Base-by-base conservation (phyloP, 2,329 filamentous ascomycete genomes). In the Dactylellina sp. region DNA sequence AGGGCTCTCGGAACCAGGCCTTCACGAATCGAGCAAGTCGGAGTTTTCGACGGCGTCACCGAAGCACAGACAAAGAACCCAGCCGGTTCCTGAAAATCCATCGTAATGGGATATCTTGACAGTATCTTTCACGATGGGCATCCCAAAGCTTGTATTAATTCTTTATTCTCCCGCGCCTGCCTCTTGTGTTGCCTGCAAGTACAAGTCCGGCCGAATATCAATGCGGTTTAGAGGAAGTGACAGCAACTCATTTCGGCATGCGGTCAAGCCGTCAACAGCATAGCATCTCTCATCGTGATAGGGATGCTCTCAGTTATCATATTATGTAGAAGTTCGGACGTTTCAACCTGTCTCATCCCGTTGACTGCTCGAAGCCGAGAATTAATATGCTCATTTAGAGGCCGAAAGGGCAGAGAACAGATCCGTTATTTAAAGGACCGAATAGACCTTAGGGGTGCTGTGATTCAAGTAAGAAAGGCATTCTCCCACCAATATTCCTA, bases 21-120 rank as follows among this genome's bases (percentile, higher is more conserved):
- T 53, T 62, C 25, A 20, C 47, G 12, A 70, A 70, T 62, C 7
- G 18, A 62, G 64, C 6, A 70, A 56, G 64, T 70, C 47, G 56
- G 39, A 24, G 0, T 14, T 61, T 55, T 49, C 5, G 6, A 14
- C 37, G 49, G 56, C 64, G 56, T 70, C 64, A 62, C 56, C n/a
- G 47, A 1, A 25, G 12, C 18, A 16, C 9, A 22, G 35, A 16
- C 20, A 53, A 5, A 7, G 18, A 35, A 24, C 20, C 20, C 20
- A 16, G 2, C 12, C 1, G 18, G 12, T 25, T 24, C 9, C 18
- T 24, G 16, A 55, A n/a, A n/a, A n/a, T n/a, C n/a, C n/a, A n/a
- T n/a, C n/a, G n/a, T n/a, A n/a, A n/a, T n/a, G n/a, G n/a, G n/a
- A n/a, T n/a, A n/a, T n/a, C n/a, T n/a, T n/a, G n/a, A n/a, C n/a